Conservation (phyloP, 331 rosid species). For the Erythrophleum ivorense region DNA sequence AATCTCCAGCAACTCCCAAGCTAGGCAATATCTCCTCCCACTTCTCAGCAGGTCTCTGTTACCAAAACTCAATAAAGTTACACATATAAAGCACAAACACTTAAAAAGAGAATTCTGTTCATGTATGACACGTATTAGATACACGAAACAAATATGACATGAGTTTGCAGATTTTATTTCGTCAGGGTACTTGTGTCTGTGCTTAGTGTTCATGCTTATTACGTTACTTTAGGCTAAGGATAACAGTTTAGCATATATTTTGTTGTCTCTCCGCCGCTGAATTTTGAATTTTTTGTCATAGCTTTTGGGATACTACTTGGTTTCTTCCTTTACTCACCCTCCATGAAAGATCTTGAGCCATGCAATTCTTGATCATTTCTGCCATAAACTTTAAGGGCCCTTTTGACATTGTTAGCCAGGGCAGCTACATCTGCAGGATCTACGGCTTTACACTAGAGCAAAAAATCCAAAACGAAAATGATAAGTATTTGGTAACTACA, state of each 20-base stretch:
- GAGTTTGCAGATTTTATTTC: too few relatives aligned
- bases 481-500: constrained; percentile 26
- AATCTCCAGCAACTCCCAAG: constrained; percentile 59
- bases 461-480: background rate
- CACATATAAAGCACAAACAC: background rate
- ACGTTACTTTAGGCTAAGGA: background rate
- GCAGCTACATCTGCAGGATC: constrained; percentile 67
- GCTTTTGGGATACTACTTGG: constrained; percentile 1
- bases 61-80: constrained; percentile 18
- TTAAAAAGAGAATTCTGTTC: background rate
- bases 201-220: too few relatives aligned
- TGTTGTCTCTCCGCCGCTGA: background rate
- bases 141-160: too few relatives aligned
- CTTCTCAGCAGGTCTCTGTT: constrained; percentile 72
- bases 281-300: background rate
- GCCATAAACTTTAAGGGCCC: constrained; percentile 59
- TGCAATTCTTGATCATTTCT: constrained; percentile 67
- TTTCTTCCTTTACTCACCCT: constrained; percentile 54
- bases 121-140: too few relatives aligned
- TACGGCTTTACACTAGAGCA: constrained; percentile 67
- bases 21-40: constrained; percentile 72
- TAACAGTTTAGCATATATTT: background rate
- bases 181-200: too few relatives aligned
- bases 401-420: constrained; percentile 54
- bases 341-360: constrained; percentile 87